Conservation (phyloP, 2,329 filamentous ascomycete species). For the Myriosclerotinia curreyana region DNA sequence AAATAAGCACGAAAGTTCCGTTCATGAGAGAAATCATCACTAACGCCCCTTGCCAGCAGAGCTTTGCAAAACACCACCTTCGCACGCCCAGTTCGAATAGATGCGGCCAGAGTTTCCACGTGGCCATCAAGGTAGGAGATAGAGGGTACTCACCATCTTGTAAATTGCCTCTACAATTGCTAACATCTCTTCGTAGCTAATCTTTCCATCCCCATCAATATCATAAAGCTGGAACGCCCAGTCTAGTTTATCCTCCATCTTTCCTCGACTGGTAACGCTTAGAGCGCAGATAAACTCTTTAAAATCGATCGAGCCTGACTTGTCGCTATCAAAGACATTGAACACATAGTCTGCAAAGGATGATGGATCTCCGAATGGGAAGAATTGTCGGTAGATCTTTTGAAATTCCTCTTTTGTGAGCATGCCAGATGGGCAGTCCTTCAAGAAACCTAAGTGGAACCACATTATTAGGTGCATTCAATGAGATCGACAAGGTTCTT, state of each 20-base stretch:
- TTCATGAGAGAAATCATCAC: not conserved
- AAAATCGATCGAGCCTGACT: constrained; percentile 96
- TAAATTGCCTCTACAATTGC: constrained; percentile 99
- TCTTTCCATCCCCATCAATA: constrained; percentile 98
- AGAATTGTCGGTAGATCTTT: constrained; percentile 99
- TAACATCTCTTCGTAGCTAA: constrained; percentile 98
- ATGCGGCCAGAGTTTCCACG: not conserved
- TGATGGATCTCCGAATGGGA: constrained; percentile 95
- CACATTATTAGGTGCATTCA: constrained; percentile 24
- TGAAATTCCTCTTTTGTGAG: constrained; percentile 98
- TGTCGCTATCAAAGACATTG: constrained; percentile 97
- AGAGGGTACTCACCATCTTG: constrained; percentile 74
- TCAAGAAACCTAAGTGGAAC: constrained; percentile 73
- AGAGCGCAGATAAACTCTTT: constrained; percentile 99
- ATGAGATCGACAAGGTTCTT: constrained; percentile 16
- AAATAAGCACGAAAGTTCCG: not conserved
- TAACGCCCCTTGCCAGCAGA: not conserved
- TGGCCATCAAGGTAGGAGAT: not conserved
- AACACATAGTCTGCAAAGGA: constrained; percentile 99
- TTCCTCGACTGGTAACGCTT: constrained; percentile 92
- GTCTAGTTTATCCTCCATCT: constrained; percentile 99
- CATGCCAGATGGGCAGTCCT: constrained; percentile 96
- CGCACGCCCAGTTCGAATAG: not conserved
- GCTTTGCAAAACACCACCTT: not conserved
- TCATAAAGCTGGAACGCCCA: constrained; percentile 99